Conservation (phyloP, 2,329 filamentous ascomycete species). For the Xylariaceae sp. region DNA sequence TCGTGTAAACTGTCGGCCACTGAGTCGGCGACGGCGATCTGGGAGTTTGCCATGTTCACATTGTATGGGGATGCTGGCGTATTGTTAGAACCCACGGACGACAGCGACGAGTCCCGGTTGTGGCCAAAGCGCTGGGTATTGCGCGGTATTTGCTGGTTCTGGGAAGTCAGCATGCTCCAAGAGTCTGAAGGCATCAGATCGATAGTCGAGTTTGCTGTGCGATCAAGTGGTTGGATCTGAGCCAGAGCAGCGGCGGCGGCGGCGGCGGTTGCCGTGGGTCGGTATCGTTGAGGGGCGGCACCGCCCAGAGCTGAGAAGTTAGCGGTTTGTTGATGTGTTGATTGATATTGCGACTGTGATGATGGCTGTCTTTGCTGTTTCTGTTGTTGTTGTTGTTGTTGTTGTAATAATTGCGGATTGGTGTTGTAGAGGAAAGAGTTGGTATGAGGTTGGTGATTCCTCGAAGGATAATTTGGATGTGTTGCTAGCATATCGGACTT, state of each 20-base stretch:
- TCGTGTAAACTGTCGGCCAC: slow-evolving; percentile 44
- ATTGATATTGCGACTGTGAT: neutral
- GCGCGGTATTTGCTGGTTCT: slow-evolving; percentile 26
- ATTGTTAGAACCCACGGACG: slow-evolving; percentile 56
- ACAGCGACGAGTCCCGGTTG: slow-evolving; percentile 58
- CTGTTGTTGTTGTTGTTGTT: slow-evolving; percentile 5
- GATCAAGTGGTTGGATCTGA: slow-evolving; percentile 13
- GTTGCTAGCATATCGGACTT: slow-evolving; percentile 24
- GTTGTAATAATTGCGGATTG: slow-evolving; percentile 22
- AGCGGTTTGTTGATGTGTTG: slow-evolving; percentile 16
- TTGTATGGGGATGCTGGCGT: slow-evolving; percentile 58
- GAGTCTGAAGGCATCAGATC: slow-evolving; percentile 32
- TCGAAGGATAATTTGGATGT: slow-evolving; percentile 26
- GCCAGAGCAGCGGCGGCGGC: slow-evolving; percentile 9
- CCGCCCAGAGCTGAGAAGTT: slow-evolving; percentile 26
- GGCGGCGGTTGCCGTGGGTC: too few species aligned
- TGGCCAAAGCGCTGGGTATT: slow-evolving; percentile 40
- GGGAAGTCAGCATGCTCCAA: slow-evolving; percentile 27
- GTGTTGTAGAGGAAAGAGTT: slow-evolving; percentile 28
- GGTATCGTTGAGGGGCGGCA: slow-evolving; percentile 26
- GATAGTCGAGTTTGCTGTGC: slow-evolving; percentile 22
- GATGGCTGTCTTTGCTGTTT: slow-evolving; percentile 13
- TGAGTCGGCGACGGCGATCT: slow-evolving; percentile 52
- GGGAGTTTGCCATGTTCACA: slow-evolving; percentile 52
- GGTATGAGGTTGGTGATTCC: slow-evolving; percentile 24